Conservation (phyloP, 176 grass and related monocot species). For the Rhynchospora tenuis region DNA sequence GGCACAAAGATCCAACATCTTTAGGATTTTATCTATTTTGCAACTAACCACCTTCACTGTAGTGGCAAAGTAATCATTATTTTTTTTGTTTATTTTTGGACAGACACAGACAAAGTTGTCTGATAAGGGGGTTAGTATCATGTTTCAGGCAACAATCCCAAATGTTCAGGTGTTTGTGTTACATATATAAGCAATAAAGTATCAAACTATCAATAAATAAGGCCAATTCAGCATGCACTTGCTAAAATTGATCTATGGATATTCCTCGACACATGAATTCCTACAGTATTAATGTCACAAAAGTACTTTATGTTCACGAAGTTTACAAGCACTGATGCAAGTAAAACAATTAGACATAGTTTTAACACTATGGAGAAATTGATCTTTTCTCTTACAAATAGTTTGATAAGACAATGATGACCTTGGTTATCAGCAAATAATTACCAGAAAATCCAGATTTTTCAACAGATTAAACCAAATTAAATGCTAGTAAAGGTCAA, state of each 20-base stretch:
- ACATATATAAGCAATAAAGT: neutral
- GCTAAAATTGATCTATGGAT: neutral
- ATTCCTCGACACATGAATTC: neutral
- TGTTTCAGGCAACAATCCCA: neutral
- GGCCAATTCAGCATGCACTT: neutral
- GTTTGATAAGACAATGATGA: too few species aligned
- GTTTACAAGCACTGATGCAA: slow-evolving; percentile 24
- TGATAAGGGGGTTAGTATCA: neutral
- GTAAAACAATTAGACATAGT: neutral
- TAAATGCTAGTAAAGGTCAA: too few species aligned
- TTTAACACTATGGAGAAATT: neutral
- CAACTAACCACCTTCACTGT: neutral
- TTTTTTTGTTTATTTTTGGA: too few species aligned
- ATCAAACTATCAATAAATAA: neutral
- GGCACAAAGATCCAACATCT: too few species aligned
- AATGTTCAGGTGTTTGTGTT: neutral
- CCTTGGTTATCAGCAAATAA: too few species aligned
- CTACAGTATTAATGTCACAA: neutral
- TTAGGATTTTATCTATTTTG: too few species aligned
- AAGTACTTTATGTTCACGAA: neutral
- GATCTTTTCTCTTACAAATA: neutral
- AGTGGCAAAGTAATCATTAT: neutral
- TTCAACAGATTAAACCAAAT: too few species aligned
- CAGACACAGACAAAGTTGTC: neutral
- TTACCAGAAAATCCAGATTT: too few species aligned